Evolutionary conservation across 2,329 filamentous ascomycete species (phyloP).

Genomic region (Albophoma yamanashiensis): DNA sequence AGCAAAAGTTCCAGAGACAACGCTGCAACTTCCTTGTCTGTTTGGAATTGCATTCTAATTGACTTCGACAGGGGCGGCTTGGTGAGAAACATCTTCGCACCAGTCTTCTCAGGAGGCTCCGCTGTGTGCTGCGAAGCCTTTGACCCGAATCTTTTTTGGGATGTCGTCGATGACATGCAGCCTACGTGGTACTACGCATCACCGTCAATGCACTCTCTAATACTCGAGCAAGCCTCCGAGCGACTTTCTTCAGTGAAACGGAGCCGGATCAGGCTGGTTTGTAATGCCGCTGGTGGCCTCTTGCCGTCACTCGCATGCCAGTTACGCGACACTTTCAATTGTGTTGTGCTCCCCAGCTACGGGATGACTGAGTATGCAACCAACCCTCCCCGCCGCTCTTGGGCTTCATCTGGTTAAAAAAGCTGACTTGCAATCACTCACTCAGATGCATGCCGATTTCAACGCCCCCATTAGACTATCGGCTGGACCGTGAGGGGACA

Average conservation of each 20-base stretch:
- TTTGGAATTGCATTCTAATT: not conserved
- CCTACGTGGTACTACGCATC: conserved; percentile 50
- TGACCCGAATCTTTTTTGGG: conserved; percentile 45
- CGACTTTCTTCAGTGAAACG: conserved; percentile 28
- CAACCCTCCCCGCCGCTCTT: not conserved
- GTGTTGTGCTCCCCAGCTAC: conserved; percentile 43
- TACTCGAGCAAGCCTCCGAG: conserved; percentile 32
- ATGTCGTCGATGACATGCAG: conserved; percentile 32
- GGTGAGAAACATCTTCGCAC: conserved; percentile 43
- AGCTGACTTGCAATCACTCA: not conserved
- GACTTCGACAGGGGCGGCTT: conserved; percentile 32
- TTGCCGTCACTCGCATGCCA: conserved; percentile 38
- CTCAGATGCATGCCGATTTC: conserved; percentile 45
- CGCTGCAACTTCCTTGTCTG: not conserved
- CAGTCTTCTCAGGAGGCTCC: conserved; percentile 40
- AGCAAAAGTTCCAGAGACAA: not conserved
- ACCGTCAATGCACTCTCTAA: conserved; percentile 45
- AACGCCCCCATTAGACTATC: conserved; percentile 41
- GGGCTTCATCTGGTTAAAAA: no score
- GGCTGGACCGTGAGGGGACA: conserved; percentile 39
- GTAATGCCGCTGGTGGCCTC: conserved; percentile 43
- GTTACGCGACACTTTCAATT: conserved; percentile 38
- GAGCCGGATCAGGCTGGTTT: conserved; percentile 38
- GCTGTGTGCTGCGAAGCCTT: conserved; percentile 43
- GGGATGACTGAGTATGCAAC: conserved; percentile 42